These are phyloP conservation scores for Rutidosis leptorrhynchoides DNA, from an alignment of 129 eudicot species.

Conservation along the genomic window DNA sequence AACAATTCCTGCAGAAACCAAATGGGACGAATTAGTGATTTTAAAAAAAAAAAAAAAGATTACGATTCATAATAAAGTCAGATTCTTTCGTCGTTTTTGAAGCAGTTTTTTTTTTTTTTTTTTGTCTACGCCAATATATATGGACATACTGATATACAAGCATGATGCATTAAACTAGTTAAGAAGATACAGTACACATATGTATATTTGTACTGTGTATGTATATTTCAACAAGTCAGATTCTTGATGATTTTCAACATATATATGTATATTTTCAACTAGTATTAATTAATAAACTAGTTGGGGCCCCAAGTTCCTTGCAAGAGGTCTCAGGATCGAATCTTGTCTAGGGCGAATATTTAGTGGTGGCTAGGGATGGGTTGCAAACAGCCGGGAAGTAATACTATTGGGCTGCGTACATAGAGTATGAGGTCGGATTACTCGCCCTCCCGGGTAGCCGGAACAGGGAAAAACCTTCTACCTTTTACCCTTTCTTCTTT, in stretches of 20 bases:
- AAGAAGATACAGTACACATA: background rate
- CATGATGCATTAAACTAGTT: background rate
- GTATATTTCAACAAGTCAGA: too few relatives aligned
- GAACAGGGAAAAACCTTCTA: too few relatives aligned
- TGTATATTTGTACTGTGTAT: too few relatives aligned
- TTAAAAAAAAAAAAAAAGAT: background rate
- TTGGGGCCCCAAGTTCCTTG: too few relatives aligned
- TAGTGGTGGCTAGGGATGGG: too few relatives aligned
- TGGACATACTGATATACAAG: background rate
- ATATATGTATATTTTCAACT: background rate
- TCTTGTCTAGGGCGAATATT: too few relatives aligned
- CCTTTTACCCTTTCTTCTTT: too few relatives aligned
- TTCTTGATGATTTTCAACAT: background rate
- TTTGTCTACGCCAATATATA: background rate
- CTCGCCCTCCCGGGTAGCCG: too few relatives aligned
- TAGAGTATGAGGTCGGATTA: too few relatives aligned
- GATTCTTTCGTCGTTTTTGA: background rate
- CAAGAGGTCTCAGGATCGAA: too few relatives aligned
- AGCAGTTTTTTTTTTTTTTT: background rate
- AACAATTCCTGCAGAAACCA: slow-evolving; percentile 38
- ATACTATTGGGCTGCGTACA: too few relatives aligned
- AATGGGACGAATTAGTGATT: slow-evolving; percentile 12
- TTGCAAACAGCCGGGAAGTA: too few relatives aligned
- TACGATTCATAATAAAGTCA: background rate
- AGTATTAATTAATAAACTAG: background rate